phyloP scores from a whole-genome alignment of 2,329 filamentous ascomycete species.

The Zelopaecilomyces penicillatus region DNA sequence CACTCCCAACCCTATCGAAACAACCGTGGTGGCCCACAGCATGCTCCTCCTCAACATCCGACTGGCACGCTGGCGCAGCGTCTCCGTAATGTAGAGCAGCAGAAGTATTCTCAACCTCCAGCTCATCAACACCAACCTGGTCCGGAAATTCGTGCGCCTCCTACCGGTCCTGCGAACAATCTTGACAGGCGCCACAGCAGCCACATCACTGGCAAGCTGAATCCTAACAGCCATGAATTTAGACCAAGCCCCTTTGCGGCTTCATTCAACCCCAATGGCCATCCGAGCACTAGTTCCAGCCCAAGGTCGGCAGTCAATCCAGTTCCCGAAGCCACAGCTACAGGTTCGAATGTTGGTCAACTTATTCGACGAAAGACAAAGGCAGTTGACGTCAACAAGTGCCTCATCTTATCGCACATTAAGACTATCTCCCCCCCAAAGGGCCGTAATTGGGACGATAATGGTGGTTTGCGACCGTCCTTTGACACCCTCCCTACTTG shows the following conservation, averaged over 20 bases:
- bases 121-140: conserved; percentile 44
- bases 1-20: conserved; percentile 39
- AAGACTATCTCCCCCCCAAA: conserved; percentile 44
- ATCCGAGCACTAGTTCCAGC: conserved; percentile 62
- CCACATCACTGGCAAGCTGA: conserved; percentile 49
- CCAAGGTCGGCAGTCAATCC: conserved; percentile 55
- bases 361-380: conserved; percentile 64
- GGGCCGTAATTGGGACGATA: conserved; percentile 59
- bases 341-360: conserved; percentile 27
- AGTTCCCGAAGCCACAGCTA: conserved; percentile 23
- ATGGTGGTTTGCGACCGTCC: conserved; percentile 74
- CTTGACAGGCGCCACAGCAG: conserved; percentile 45
- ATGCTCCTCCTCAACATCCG: conserved; percentile 31
- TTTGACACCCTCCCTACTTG: conserved; percentile 82
- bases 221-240: conserved; percentile 68
- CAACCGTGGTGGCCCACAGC: conserved; percentile 36
- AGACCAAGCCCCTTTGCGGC: conserved; percentile 74
- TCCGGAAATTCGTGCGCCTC: conserved; percentile 62
- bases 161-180: conserved; percentile 61
- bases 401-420: conserved; percentile 44
- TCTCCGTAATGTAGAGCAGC: conserved; percentile 44
- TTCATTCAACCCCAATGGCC: conserved; percentile 66
- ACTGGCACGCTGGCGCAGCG: conserved; percentile 41
- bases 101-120: conserved; percentile 37
- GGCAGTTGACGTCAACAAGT: conserved; percentile 63